Percentiles rank a stretch among this genome's conserved stretches.
Conservation (phyloP, 2,329 filamentous ascomycete genomes). For the Talaromyces sp. region DNA sequence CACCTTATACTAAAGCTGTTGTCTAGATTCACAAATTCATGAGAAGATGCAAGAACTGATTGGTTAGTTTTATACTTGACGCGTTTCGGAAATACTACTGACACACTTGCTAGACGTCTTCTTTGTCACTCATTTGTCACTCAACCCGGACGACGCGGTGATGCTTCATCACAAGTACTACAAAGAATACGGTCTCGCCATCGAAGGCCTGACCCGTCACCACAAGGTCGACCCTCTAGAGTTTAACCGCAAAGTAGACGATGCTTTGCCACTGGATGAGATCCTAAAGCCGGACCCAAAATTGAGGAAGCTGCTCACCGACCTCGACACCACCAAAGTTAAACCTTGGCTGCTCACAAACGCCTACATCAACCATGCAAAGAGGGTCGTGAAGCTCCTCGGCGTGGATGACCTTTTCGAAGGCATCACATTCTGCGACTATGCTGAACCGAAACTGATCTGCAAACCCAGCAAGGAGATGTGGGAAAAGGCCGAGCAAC, state of each 20-base stretch:
- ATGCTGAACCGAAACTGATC: conserved; percentile 64
- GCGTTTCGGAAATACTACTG: neutral
- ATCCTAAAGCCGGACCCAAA: conserved; percentile 74
- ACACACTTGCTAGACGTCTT: conserved; percentile 45
- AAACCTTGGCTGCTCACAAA: conserved; percentile 94
- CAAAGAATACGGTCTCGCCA: conserved; percentile 91
- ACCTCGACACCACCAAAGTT: conserved; percentile 78
- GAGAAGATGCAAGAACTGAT: conserved; percentile 86
- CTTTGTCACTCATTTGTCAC: conserved; percentile 63
- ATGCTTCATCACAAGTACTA: conserved; percentile 89
- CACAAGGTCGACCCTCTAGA: conserved; percentile 93
- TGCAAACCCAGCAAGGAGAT: conserved; percentile 84
- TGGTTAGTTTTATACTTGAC: conserved; percentile 27
- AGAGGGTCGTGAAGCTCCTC: conserved; percentile 73
- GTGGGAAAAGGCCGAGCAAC: conserved; percentile 82
- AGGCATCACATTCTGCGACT: conserved; percentile 92
- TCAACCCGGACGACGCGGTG: conserved; percentile 72
- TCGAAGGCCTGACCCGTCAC: conserved; percentile 87
- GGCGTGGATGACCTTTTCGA: conserved; percentile 86
- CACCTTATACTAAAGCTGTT: neutral
- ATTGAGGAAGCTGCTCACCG: conserved; percentile 69
- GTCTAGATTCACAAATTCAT: conserved; percentile 68
- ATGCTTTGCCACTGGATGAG: conserved; percentile 80
- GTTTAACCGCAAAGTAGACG: conserved; percentile 92
- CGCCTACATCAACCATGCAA: conserved; percentile 84